Conservation (phyloP, 2,329 filamentous ascomycete genomes). For the Beauveria medogensis region DNA sequence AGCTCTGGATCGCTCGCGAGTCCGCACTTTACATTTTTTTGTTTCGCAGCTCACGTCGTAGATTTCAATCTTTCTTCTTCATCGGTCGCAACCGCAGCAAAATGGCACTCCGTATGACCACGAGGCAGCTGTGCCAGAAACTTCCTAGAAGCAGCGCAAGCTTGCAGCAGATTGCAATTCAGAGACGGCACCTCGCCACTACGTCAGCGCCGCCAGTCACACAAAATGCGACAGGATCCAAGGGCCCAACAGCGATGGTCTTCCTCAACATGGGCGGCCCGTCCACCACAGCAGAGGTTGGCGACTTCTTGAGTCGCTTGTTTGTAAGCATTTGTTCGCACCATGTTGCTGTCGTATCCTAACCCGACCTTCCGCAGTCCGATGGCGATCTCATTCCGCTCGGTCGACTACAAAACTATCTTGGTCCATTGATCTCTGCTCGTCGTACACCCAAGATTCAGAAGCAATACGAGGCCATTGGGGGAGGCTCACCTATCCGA, state of each 20-base stretch:
- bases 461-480: constrained; percentile 91
- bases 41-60: not conserved
- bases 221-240: constrained; percentile 59
- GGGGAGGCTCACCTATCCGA: constrained; percentile 93
- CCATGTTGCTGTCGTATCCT: constrained; percentile 12
- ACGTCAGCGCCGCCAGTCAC: constrained; percentile 62
- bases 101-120: constrained; percentile 34
- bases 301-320: constrained; percentile 78
- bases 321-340: constrained; percentile 58
- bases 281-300: constrained; percentile 78
- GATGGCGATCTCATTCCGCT: constrained; percentile 95
- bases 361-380: constrained; percentile 43
- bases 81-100: not conserved
- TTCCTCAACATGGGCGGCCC: constrained; percentile 99
- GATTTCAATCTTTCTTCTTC: not conserved
- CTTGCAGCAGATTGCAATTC: constrained; percentile 22
- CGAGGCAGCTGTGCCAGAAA: constrained; percentile 27
- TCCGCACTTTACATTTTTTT: not conserved
- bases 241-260: constrained; percentile 93
- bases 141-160: constrained; percentile 17
- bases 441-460: constrained; percentile 92
- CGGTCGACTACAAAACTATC: constrained; percentile 79
- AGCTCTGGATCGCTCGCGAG: constrained; percentile 1
- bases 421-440: constrained; percentile 79
- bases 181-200: constrained; percentile 29